phyloP scores from a whole-genome alignment of 2,329 filamentous ascomycete species.

The Hypoxylon sp. region DNA sequence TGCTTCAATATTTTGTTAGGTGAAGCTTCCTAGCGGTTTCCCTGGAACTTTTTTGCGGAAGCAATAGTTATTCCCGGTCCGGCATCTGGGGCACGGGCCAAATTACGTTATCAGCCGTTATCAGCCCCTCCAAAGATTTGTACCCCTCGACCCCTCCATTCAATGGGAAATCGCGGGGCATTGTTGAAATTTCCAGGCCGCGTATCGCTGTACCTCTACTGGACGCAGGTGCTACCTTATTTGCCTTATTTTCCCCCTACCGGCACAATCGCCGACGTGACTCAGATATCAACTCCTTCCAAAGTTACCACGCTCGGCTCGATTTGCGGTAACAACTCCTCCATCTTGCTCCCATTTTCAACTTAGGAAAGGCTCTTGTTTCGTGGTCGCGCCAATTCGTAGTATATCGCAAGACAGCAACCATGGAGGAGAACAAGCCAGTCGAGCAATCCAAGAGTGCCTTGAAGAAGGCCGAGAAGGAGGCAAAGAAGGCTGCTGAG shows the following conservation, averaged over 20 bases:
- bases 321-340: conserved; percentile 3
- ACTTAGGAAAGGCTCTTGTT: background rate
- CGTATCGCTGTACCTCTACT: conserved; percentile 18
- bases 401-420: conserved; percentile 9
- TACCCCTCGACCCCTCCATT: conserved; percentile 33
- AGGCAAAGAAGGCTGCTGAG: conserved; percentile 71
- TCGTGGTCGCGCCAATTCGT: background rate
- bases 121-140: conserved; percentile 27
- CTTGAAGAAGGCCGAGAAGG: conserved; percentile 76
- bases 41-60: conserved; percentile 54
- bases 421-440: conserved; percentile 42
- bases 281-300: conserved; percentile 27
- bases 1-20: conserved; percentile 45
- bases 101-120: conserved; percentile 37
- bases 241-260: conserved; percentile 30
- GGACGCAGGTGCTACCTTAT: conserved; percentile 6
- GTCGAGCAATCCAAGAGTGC: conserved; percentile 71
- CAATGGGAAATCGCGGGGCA: conserved; percentile 40
- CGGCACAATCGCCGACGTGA: conserved; percentile 30
- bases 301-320: conserved; percentile 4
- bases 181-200: conserved; percentile 37
- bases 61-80: conserved; percentile 48
- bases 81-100: conserved; percentile 28
- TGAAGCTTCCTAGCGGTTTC: conserved; percentile 37
- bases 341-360: background rate